Evolutionary conservation across 169 alveolate species (phyloP).

Genomic region (Plasmodium coatneyi): DNA sequence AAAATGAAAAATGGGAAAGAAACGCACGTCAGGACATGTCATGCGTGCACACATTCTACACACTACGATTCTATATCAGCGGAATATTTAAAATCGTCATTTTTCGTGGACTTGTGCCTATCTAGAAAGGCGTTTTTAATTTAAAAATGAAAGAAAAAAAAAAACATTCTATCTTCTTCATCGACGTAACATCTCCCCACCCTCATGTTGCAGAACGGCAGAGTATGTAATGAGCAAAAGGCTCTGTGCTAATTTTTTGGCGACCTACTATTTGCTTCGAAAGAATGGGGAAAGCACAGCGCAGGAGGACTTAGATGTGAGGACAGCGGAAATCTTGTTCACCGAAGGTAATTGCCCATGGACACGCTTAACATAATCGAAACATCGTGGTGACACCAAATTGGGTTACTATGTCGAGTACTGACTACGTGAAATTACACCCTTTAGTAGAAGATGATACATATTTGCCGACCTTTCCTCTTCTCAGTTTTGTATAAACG

Average conservation of each 20-base stretch:
- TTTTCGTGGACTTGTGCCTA: not conserved
- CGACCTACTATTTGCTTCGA: slow-evolving; percentile 43
- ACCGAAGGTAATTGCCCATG: slow-evolving; percentile 29
- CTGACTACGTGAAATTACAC: not conserved
- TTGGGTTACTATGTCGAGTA: not conserved
- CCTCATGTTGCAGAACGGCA: slow-evolving; percentile 24
- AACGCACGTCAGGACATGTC: not conserved
- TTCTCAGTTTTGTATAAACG: slow-evolving; percentile 17
- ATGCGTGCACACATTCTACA: not conserved
- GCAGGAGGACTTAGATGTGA: slow-evolving; percentile 17
- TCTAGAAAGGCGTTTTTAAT: no score
- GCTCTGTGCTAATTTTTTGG: slow-evolving; percentile 51
- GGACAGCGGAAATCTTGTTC: slow-evolving; percentile 36
- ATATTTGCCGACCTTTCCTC: not conserved
- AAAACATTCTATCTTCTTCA: no score
- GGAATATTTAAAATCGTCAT: not conserved
- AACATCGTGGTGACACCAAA: not conserved
- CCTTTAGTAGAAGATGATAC: not conserved
- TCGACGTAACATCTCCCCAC: not conserved
- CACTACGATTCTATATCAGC: not conserved
- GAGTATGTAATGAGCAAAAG: slow-evolving; percentile 65
- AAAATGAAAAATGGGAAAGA: not conserved
- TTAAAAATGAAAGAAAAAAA: no score
- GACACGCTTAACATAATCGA: not conserved
- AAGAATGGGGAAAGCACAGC: slow-evolving; percentile 22